Base-by-base conservation (phyloP, 306 rosid genomes). In the Pterocarpus santalinus region DNA sequence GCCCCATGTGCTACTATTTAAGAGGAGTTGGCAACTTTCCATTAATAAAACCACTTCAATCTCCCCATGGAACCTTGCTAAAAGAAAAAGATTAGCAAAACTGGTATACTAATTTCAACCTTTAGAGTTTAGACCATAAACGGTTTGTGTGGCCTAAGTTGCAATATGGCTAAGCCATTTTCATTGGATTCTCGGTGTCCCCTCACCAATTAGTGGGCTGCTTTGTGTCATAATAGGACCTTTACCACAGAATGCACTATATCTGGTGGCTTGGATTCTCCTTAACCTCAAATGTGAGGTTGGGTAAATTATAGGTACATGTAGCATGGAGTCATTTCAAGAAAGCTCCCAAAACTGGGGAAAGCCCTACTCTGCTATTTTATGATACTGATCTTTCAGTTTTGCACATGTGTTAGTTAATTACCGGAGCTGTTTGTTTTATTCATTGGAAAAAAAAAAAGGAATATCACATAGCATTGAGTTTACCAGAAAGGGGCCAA, bases 101-200 rank as follows among this genome's bases (percentile, higher is more conserved):
- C 68, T 55, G 70, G 83, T 44, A 63, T 61, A 5, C 62, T 80
- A 73, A 70, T 81, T 82, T 68, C 69, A 70, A 68, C 39, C 79
- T 68, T 82, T 49, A 35, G 15, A 73, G 7, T 68, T 82, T 49
- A 35, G 15, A 73, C 9, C 66, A 30, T 33, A 61, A 74, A 70
- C 77, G 68, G 66, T 7, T 1, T 70, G 75, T 58, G 64, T 81
- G 80, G 66, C 71, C 80, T 53, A 81, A 17, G 67, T 53, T 55
- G 65, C 81, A 80, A 61, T 73, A 17, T 69, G 53, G 65, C 2
- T 77, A 79, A 22, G 69, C 84, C 43, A 57, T 69, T 89, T 81
- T 80, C 85, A 83, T 80, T 89, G 91, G 97, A 88, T 89, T 90
- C 91, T 80, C 46, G 62, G 67, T 73, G 69, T 72, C 79, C 80